Evolutionary conservation across 345 rosid genomes (phyloP).

Genomic region (Euphorbia pulcherrima): DNA sequence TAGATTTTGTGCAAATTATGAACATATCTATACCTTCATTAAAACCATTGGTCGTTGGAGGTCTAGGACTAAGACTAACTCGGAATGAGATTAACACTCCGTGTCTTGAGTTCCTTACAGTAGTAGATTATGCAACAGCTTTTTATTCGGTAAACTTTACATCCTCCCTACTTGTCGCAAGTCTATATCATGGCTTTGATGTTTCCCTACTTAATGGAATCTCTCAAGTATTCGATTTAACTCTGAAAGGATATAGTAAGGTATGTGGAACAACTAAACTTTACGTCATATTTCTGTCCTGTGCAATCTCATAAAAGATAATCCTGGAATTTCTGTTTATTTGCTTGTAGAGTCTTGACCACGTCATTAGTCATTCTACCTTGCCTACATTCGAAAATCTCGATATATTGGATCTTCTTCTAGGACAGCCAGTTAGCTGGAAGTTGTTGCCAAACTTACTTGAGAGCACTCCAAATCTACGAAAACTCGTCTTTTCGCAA

Average conservation of each 20-base stretch:
- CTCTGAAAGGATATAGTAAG: background rate
- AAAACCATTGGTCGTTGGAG: background rate
- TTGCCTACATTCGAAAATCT: conserved; percentile 3
- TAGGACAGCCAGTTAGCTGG: background rate
- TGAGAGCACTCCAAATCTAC: conserved; percentile 2
- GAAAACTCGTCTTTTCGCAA: background rate
- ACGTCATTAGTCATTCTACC: too few relatives aligned
- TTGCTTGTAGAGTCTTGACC: background rate
- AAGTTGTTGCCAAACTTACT: background rate
- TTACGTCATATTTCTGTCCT: background rate
- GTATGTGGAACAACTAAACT: background rate
- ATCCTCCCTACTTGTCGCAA: background rate
- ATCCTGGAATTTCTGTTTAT: background rate
- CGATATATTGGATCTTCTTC: background rate
- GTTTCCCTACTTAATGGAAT: background rate
- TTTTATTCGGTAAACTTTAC: background rate
- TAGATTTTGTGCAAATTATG: background rate
- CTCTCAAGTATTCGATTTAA: background rate
- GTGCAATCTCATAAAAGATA: background rate
- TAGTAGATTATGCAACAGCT: background rate
- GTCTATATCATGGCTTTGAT: background rate
- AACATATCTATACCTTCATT: conserved; percentile 1
- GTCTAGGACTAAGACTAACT: too few relatives aligned
- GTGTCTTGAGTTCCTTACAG: background rate
- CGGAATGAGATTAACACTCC: conserved; percentile 3